Evolutionary conservation across 2,329 filamentous ascomycete genomes (phyloP), one percentile per base, ranked within the genome.

Genomic region (Exophiala phaeomuriformis): DNA sequence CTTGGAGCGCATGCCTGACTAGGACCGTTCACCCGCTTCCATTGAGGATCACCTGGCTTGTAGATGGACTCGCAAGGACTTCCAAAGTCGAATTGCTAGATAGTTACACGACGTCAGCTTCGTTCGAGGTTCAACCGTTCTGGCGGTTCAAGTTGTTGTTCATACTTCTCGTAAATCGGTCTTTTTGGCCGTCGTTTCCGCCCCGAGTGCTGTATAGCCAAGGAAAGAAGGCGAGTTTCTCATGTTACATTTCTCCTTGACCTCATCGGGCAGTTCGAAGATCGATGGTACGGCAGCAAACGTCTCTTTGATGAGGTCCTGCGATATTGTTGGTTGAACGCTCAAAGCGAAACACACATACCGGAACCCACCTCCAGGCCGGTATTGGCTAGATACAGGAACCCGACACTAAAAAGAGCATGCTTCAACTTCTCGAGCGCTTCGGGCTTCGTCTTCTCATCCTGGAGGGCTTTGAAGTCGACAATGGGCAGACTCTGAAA

Each of bases 21-120:
- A 5, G 32, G 31, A 8, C 46, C 32, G 9, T 48, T 7, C 7
- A 48, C 9, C 30, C 46, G 27, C 32, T 48, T 29, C 46, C 32
- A 48, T 10, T 37, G 10, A 2, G 32, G 46, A 37, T 48, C 35
- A 30, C 28, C 32, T 3, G 33, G 31, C 33, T 29, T 37, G 12
- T 19, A 48, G 9, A 37, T 27, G 12, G 32, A 7, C 1, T 27
- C 19, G 3, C 8, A 6, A 3, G 46, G 39, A 41, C 39, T 48
- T 1, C 46, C 32, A 37, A 48, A 48, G 9, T 48, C 32, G 36
- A 48, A 48, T 48, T 48, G 32, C 46, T 48, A 8, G 19, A 19
- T 19, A 19, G 19, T 19, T 19, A 19, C 19, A 28, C 4, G 5
- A 3, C 4, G 46, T 48, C 32, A 48, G 32, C 7, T 36, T 3